Base-by-base conservation (phyloP, 192 early-diverging fungal genomes). In the Coemansia sp. region DNA sequence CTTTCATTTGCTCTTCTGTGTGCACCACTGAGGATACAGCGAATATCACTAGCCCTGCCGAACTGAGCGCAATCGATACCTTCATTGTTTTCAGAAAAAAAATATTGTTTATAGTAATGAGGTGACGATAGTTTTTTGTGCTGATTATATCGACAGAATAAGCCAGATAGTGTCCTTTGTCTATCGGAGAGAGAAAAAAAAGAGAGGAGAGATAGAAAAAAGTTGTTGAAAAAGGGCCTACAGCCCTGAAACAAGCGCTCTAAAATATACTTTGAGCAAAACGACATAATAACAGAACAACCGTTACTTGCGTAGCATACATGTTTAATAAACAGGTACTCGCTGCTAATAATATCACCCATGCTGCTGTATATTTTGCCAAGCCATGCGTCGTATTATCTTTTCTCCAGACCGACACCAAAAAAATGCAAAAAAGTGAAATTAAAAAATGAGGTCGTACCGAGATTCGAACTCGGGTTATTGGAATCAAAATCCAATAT, bases 391-490 rank as follows among this genome's bases (percentile, higher is more conserved):
- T 32, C 30, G 11, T 32, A 32, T 28, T 29, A 29, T 26, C 9
- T 29, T 2, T 46, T 29, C 29, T 29, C 13, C 43, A 42, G n/a
- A 42, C 11, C 4, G n/a, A 54, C 33, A 37, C 15, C 28, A 22
- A 55, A 38, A n/a, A 10, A 46, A 46, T 35, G 5, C n/a, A 39
- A 36, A 56, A 23, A 22, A 30, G 24, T 6, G 13, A 18, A 40
- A 40, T 24, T 30, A 9, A 57, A 51, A 40, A 40, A 28, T 30
- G 10, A 57, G 59, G 59, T 54, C 51, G 24, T 63, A 46, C 60
- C 60, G 60, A 63, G 60, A 55, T 63, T 63, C 60, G 60, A 63
- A 63, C 60, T 63, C 60, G 60, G 51, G 59, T 62, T 52, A 42
- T 26, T 38, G 43, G 59, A 40, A 62, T 62, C 59, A 62, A 62